phyloP scores from a whole-genome alignment of 306 rosid genomes.

The Ceratonia siliqua region DNA sequence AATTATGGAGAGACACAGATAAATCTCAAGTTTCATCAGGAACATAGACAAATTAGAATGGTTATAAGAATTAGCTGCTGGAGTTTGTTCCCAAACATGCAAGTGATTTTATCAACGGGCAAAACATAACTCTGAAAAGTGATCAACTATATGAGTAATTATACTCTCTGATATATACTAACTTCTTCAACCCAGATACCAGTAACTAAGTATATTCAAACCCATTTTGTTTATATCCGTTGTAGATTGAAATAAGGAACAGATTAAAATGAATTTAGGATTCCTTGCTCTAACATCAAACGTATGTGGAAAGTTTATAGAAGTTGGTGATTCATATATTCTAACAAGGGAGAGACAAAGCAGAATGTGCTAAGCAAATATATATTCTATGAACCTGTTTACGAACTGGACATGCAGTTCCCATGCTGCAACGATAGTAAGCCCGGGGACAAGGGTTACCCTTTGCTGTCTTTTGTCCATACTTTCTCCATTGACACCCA shows the following conservation, averaged over 20 bases:
- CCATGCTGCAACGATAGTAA: conserved; percentile 57
- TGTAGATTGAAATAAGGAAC: neutral
- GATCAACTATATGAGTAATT: neutral
- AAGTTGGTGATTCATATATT: neutral
- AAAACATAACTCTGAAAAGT: neutral
- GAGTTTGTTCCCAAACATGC: neutral
- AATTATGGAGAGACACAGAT: neutral
- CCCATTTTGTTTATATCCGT: neutral
- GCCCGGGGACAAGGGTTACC: conserved; percentile 50
- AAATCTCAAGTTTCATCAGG: neutral
- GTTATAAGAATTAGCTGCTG: neutral
- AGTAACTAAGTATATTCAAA: neutral
- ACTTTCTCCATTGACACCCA: conserved; percentile 60
- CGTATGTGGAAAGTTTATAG: neutral
- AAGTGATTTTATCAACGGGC: neutral
- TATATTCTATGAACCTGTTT: conserved; percentile 39
- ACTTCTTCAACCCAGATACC: too few relatives aligned
- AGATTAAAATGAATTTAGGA: neutral
- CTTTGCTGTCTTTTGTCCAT: conserved; percentile 54
- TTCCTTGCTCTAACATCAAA: neutral
- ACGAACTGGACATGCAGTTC: conserved; percentile 51
- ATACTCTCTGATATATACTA: neutral
- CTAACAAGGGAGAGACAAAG: neutral
- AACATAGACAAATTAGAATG: neutral
- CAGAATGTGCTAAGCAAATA: neutral